phyloP scores from a whole-genome alignment of 495 filamentous ascomycete species.

The Sporormia fimetaria region DNA sequence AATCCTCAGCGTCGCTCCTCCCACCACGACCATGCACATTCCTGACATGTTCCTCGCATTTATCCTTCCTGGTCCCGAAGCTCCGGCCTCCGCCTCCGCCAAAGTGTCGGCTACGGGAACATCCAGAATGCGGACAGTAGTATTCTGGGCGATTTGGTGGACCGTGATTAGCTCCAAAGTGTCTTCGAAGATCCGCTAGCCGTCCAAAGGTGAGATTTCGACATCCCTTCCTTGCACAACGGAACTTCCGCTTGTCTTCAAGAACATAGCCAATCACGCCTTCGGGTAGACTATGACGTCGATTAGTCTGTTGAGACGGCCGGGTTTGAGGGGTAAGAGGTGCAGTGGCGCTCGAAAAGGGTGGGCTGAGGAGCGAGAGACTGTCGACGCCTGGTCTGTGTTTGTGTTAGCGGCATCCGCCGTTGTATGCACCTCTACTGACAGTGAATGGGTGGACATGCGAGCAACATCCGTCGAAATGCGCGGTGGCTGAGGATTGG shows the following conservation, averaged over 20 bases:
- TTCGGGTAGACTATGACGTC: neutral
- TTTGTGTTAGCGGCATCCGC: too few species aligned
- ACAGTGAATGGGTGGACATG: too few species aligned
- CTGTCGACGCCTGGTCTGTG: too few species aligned
- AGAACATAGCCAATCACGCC: constrained; percentile 3
- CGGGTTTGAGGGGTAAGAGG: too few species aligned
- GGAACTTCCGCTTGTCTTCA: neutral
- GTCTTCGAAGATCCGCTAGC: constrained; percentile 6
- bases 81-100: neutral
- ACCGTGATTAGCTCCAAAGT: too few species aligned
- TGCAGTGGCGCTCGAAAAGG: too few species aligned
- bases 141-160: constrained; percentile 2
- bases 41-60: constrained; percentile 12
- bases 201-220: constrained; percentile 1
- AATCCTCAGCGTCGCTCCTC: too few species aligned
- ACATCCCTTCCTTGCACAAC: constrained; percentile 1
- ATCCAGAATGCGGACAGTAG: neutral
- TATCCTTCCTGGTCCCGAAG: constrained; percentile 12
- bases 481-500: too few species aligned
- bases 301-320: too few species aligned
- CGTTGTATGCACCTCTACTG: too few species aligned
- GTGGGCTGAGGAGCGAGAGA: too few species aligned
- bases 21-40: constrained; percentile 14
- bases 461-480: too few species aligned
- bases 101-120: neutral